Conservation (phyloP, 2,329 filamentous ascomycete species). For the Hymenoscyphus scutula region DNA sequence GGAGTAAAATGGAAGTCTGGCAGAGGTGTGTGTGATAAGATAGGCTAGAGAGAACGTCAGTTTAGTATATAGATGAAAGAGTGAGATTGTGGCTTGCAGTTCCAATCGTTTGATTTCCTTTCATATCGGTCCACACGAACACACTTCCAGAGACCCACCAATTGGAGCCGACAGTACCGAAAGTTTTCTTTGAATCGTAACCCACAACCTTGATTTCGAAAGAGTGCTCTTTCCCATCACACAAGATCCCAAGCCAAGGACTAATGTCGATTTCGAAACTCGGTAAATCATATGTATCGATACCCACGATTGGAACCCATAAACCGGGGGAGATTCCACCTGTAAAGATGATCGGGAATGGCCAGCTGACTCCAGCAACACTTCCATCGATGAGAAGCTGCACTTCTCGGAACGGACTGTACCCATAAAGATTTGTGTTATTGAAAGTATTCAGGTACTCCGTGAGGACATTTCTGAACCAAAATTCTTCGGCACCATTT, state of each 20-base stretch:
- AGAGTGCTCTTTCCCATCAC: conserved; percentile 61
- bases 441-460: conserved; percentile 59
- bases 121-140: conserved; percentile 67
- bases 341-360: conserved; percentile 79
- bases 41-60: conserved; percentile 19
- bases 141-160: conserved; percentile 80
- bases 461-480: conserved; percentile 75
- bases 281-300: conserved; percentile 73
- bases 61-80: conserved; percentile 4
- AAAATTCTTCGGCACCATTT: conserved; percentile 77
- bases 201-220: conserved; percentile 69
- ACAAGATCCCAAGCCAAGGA: conserved; percentile 68
- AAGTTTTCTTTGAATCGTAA: conserved; percentile 47
- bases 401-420: conserved; percentile 74
- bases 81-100: conserved; percentile 15
- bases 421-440: conserved; percentile 58
- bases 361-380: conserved; percentile 75
- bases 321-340: conserved; percentile 75
- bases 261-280: conserved; percentile 83
- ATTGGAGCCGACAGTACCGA: conserved; percentile 56
- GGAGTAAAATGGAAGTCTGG: conserved; percentile 32
- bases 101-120: conserved; percentile 52
- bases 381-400: conserved; percentile 71
- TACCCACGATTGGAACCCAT: conserved; percentile 75
- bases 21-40: neutral